Percentiles rank a stretch among this genome's conserved stretches.
phyloP scores from a whole-genome alignment of 2,329 filamentous ascomycete species.

The Phaeosphaeria sp. region DNA sequence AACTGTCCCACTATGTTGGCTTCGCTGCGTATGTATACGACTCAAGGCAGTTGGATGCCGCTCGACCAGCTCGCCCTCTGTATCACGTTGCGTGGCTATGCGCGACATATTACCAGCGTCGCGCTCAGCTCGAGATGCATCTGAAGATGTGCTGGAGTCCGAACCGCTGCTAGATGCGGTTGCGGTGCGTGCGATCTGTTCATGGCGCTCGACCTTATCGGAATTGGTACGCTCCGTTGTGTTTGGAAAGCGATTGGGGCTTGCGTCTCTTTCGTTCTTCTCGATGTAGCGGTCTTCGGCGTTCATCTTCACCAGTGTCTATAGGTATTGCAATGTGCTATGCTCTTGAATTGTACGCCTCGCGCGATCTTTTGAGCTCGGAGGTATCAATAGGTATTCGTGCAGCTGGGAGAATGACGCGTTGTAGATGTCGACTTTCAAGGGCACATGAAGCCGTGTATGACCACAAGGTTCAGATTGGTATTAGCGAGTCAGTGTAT shows the following conservation, averaged over 20 bases:
- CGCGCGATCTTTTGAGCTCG: too few species aligned
- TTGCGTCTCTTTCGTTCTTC: conserved; percentile 63
- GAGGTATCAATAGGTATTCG: neutral
- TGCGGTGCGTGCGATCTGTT: conserved; percentile 63
- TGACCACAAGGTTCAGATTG: neutral
- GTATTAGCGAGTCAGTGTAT: neutral
- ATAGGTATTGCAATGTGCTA: neutral
- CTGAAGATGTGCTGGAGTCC: conserved; percentile 54
- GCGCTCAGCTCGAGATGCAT: conserved; percentile 47
- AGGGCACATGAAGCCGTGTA: neutral
- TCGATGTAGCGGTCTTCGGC: conserved; percentile 62
- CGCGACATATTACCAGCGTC: conserved; percentile 61
- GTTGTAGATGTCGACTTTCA: neutral
- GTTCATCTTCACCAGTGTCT: conserved; percentile 49
- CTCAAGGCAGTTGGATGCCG: conserved; percentile 72
- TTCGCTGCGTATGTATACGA: conserved; percentile 73
- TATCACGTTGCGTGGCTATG: conserved; percentile 68
- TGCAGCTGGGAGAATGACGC: neutral
- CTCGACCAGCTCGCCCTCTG: conserved; percentile 58
- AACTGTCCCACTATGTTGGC: conserved; percentile 76
- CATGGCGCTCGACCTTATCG: conserved; percentile 50
- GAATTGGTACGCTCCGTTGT: neutral
- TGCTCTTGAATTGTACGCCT: neutral
- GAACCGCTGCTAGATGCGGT: conserved; percentile 55
- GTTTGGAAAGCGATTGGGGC: conserved; percentile 44